These are phyloP conservation scores for Blastobotrys proliferans DNA, from an alignment of 1,139 yeast species.

Conservation along the genomic window DNA sequence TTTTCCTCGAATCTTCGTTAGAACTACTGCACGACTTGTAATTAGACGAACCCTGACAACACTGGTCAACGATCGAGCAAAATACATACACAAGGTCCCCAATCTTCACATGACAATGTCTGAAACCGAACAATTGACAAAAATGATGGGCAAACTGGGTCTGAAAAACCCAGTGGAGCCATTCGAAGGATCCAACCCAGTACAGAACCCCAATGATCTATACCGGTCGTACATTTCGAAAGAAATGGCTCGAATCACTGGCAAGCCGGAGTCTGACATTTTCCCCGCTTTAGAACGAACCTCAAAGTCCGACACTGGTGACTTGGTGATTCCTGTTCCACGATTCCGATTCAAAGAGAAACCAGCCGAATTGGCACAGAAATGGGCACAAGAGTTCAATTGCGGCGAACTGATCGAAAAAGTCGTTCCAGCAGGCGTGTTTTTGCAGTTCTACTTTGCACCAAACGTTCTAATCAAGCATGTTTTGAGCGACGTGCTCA, in stretches of 20 bases:
- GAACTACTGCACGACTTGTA: too few relatives aligned
- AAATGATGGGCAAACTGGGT: conserved; percentile 31
- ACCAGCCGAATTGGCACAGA: conserved; percentile 70
- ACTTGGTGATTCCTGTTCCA: conserved; percentile 87
- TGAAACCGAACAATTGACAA: conserved; percentile 26
- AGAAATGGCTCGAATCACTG: conserved; percentile 68
- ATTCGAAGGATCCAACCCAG: conserved; percentile 59
- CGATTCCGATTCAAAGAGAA: conserved; percentile 81
- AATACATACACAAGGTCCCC: conserved; percentile 13
- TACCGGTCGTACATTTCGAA: conserved; percentile 85
- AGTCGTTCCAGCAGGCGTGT: conserved; percentile 84
- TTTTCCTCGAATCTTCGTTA: too few relatives aligned
- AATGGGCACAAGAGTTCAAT: conserved; percentile 60
- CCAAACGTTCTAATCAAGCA: conserved; percentile 60
- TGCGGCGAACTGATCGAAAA: conserved; percentile 59
- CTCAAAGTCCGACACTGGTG: conserved; percentile 83
- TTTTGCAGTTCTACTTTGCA: conserved; percentile 82
- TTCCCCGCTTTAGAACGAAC: conserved; percentile 90
- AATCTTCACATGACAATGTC: conserved; percentile 28
- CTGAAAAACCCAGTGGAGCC: conserved; percentile 24
- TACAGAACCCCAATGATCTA: conserved; percentile 69
- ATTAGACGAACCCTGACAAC: too few relatives aligned
- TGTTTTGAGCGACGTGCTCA: conserved; percentile 68
- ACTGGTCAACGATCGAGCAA: too few relatives aligned
- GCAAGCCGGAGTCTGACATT: conserved; percentile 64